Base-by-base conservation (phyloP, 2,329 filamentous ascomycete genomes). In the Claviceps monticola region DNA sequence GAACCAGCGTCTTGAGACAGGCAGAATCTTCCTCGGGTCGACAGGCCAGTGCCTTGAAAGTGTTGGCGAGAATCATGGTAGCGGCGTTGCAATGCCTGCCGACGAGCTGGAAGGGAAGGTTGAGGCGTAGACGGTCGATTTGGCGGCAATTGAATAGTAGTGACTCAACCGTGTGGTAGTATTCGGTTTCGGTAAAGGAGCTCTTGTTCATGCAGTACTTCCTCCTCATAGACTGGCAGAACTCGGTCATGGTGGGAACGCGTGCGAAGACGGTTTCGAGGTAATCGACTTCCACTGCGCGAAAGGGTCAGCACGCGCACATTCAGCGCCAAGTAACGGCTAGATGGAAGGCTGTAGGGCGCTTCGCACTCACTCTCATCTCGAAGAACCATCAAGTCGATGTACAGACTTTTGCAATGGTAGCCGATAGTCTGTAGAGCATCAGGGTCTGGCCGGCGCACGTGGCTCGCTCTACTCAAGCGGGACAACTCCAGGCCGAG, bases 341-440 rank as follows among this genome's bases (percentile, higher is more conserved):
- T 11, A 3, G 8, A 9, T 11, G 29, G 29, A 34, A 34, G 29
- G 9, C 29, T 34, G 9, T 29, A 13, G 21, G 29, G 17, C 7
- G 39, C 9, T 34, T 34, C 29, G 56, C 17, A 50, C 69, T 56
- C 63, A 76, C 74, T 59, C 50, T 76, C 72, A 57, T 78, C 74
- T 56, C 74, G 69, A 39, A 78, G 61, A 16, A 76, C 67, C 71
- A 74, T 76, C 60, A 78, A 62, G 57, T 78, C 74, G 47, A 78
- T 65, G 53, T 72, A 74, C 4, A 78, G 57, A 34, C 72, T 70
- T 56, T 70, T 70, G 65, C 72, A 74, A n/a, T 73, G 63, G 34
- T 68, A 65, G 2, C 71, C 74, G 48, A 75, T 66, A 2, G 68
- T 70, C 55, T 68, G 66, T n/a, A 77, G 59, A 6, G 68, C 68